Percentiles rank a stretch among this genome's conserved stretches.
phyloP scores from a whole-genome alignment of 1,284 basidiomycete species.

The Ustilago trichophora region DNA sequence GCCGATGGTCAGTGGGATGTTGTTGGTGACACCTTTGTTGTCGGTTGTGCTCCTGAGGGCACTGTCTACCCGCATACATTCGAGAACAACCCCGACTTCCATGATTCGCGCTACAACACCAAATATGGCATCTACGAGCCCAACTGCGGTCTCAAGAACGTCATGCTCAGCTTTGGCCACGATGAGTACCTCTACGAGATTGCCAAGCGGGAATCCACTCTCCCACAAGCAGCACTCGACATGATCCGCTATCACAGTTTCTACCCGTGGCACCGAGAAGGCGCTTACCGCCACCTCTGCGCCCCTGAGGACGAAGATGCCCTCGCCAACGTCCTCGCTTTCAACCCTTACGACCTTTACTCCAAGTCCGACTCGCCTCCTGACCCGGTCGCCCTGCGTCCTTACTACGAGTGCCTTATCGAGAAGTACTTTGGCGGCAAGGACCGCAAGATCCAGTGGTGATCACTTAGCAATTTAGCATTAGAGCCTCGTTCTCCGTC shows the following conservation, averaged over 20 bases:
- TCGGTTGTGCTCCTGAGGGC: constrained; percentile 79
- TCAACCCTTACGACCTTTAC: constrained; percentile 91
- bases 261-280: constrained; percentile 74
- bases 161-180: constrained; percentile 90
- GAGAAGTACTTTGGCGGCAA: constrained; percentile 76
- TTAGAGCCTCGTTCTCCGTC: not conserved
- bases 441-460: constrained; percentile 50
- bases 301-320: constrained; percentile 33
- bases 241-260: constrained; percentile 96
- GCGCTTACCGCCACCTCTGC: constrained; percentile 46
- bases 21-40: constrained; percentile 83
- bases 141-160: constrained; percentile 85
- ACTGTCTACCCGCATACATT: constrained; percentile 80
- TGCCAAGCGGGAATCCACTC: constrained; percentile 67
- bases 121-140: constrained; percentile 84
- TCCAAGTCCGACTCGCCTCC: constrained; percentile 82
- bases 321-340: constrained; percentile 69
- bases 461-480: not conserved
- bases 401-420: constrained; percentile 84
- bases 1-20: constrained; percentile 87
- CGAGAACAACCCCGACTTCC: constrained; percentile 77
- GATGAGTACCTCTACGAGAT: constrained; percentile 70
- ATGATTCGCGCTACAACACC: constrained; percentile 79
- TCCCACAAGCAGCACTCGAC: constrained; percentile 82
- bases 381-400: constrained; percentile 74